Percentiles rank a stretch among this genome's conserved stretches.
These are phyloP conservation scores for Trichoderma reesei DNA, from an alignment of 495 filamentous ascomycete species.

Conservation along the genomic window DNA sequence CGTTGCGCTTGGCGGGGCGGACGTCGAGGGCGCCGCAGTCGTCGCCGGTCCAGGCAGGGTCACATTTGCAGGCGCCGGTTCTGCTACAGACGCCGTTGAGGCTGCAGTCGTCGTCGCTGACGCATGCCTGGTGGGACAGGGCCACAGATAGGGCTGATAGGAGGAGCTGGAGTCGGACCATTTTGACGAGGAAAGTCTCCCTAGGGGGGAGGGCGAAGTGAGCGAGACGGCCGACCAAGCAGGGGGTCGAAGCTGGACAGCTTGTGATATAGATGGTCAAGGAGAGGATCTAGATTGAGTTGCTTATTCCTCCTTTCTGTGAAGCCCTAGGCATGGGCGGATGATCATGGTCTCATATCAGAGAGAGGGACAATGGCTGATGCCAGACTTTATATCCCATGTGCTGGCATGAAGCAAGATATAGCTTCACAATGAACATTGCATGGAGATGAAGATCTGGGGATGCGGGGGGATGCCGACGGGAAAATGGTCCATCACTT, in stretches of 20 bases:
- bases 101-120: slow-evolving; percentile 32
- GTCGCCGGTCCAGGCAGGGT: slow-evolving; percentile 28
- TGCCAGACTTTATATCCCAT: background rate
- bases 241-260: too few relatives aligned
- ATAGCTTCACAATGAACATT: background rate
- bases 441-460: background rate
- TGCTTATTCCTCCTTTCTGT: too few relatives aligned
- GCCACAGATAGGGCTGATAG: background rate
- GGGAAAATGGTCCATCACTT: background rate
- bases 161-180: background rate
- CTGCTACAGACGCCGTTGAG: slow-evolving; percentile 28
- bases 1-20: slow-evolving; percentile 19
- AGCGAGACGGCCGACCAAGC: background rate
- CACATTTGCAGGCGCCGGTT: slow-evolving; percentile 21
- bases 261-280: too few relatives aligned
- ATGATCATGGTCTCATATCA: background rate
- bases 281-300: too few relatives aligned
- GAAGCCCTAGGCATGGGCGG: too few relatives aligned
- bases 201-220: background rate
- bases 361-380: background rate
- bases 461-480: background rate
- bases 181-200: background rate
- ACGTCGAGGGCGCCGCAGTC: slow-evolving; percentile 32
- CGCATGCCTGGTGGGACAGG: slow-evolving; percentile 15
- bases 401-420: background rate